phyloP scores from a whole-genome alignment of 1,284 basidiomycete genomes.

The Malassezia globosa region DNA sequence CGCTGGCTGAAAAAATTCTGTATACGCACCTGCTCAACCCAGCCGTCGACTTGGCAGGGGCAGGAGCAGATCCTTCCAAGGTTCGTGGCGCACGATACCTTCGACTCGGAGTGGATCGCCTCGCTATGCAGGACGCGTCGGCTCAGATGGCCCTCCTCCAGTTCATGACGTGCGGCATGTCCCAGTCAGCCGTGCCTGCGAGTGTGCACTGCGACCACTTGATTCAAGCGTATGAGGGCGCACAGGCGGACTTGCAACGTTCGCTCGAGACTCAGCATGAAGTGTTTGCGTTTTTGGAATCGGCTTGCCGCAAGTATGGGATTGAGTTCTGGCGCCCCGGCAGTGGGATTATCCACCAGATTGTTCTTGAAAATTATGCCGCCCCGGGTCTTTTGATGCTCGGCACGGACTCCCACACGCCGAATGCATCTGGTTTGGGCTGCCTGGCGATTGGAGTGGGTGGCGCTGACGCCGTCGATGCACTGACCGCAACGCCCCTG shows the following conservation, averaged over 20 bases:
- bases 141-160: conserved; percentile 99
- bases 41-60: conserved; percentile 56
- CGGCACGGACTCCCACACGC: conserved; percentile 83
- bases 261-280: conserved; percentile 84
- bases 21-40: conserved; percentile 84
- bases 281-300: conserved; percentile 94
- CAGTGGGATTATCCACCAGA: conserved; percentile 77
- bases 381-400: conserved; percentile 58
- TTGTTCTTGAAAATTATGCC: conserved; percentile 90
- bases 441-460: conserved; percentile 96
- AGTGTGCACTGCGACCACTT: conserved; percentile 84
- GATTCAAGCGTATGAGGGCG: conserved; percentile 57
- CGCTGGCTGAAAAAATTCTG: conserved; percentile 92
- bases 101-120: conserved; percentile 78
- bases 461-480: conserved; percentile 96
- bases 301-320: conserved; percentile 84
- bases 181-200: conserved; percentile 75
- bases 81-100: conserved; percentile 80
- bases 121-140: conserved; percentile 98
- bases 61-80: conserved; percentile 51
- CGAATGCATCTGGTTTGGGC: conserved; percentile 95
- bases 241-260: conserved; percentile 66
- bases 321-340: conserved; percentile 81
- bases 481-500: conserved; percentile 95
- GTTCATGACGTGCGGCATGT: conserved; percentile 93